Percentiles rank a stretch among this genome's conserved stretches.
These are phyloP conservation scores for Boletus rubroflammeus DNA, from an alignment of 768 basidiomycete species.

Conservation along the genomic window DNA sequence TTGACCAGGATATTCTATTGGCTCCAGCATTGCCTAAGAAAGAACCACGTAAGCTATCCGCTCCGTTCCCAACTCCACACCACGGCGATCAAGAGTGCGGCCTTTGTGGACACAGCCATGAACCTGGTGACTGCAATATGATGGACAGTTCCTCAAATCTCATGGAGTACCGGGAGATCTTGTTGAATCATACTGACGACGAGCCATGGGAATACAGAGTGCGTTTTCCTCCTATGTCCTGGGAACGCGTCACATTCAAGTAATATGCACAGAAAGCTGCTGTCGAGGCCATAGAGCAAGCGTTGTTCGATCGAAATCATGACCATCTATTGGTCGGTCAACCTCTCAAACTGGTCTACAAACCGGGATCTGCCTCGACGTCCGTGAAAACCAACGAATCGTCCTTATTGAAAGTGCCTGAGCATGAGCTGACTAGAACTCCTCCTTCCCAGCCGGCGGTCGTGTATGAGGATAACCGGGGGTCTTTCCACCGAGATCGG, in stretches of 20 bases:
- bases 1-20: constrained; percentile 2
- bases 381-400: constrained; percentile 9
- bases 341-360: constrained; percentile 54
- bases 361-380: constrained; percentile 16
- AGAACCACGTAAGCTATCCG: not conserved
- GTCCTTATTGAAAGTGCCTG: constrained; percentile 1
- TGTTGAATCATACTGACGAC: constrained; percentile 59
- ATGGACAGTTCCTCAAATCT: constrained; percentile 61
- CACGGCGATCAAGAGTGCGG: constrained; percentile 43
- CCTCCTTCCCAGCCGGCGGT: not conserved
- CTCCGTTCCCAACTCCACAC: not conserved
- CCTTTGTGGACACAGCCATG: constrained; percentile 57
- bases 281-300: constrained; percentile 65
- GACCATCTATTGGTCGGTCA: constrained; percentile 57
- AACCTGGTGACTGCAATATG: constrained; percentile 55
- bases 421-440: not conserved
- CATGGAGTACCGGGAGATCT: constrained; percentile 63
- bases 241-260: constrained; percentile 2
- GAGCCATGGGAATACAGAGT: constrained; percentile 68
- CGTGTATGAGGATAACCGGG: not conserved
- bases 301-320: constrained; percentile 54
- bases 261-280: constrained; percentile 50
- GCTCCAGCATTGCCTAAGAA: not conserved
- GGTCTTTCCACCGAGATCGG: not conserved
- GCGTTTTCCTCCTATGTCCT: constrained; percentile 20